Percentiles rank a stretch among this genome's conserved stretches.
These are phyloP conservation scores for Amauroascus niger DNA, from an alignment of 2,329 filamentous ascomycete species.

Conservation along the genomic window DNA sequence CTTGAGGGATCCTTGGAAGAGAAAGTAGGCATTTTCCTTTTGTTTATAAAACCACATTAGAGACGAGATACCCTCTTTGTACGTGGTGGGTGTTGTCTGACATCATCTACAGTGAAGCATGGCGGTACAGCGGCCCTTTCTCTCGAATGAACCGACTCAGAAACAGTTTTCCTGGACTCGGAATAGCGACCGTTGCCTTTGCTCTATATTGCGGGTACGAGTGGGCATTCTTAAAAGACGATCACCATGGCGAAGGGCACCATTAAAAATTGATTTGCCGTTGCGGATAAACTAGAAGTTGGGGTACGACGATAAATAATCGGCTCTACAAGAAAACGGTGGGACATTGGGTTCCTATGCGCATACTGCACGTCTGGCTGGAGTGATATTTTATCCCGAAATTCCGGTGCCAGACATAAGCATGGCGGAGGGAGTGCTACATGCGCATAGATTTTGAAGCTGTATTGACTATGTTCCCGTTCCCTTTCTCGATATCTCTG, in stretches of 20 bases:
- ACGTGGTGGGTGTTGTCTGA: conserved; percentile 17
- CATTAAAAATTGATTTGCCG: neutral
- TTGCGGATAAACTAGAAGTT: neutral
- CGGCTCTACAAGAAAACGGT: neutral
- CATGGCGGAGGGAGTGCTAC: neutral
- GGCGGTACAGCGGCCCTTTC: conserved; percentile 87
- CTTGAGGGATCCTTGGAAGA: conserved; percentile 52
- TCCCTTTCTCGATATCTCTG: neutral
- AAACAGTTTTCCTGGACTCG: conserved; percentile 75
- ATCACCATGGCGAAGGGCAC: conserved; percentile 49
- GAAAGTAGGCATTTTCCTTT: no score
- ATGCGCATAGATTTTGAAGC: conserved; percentile 3
- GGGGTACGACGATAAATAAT: neutral
- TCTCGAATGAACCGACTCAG: conserved; percentile 83
- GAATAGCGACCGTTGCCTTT: conserved; percentile 86
- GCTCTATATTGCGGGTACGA: conserved; percentile 82
- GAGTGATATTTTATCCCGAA: neutral
- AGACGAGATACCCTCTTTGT: neutral
- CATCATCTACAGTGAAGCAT: conserved; percentile 63
- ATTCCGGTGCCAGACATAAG: neutral
- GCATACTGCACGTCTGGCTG: neutral
- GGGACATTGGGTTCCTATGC: neutral
- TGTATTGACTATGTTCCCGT: neutral
- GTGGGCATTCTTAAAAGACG: conserved; percentile 69
- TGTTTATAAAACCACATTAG: no score